Evolutionary conservation across 2,329 filamentous ascomycete genomes (phyloP), one percentile per base, ranked within the genome.

Genomic region (Fusarium sp.): DNA sequence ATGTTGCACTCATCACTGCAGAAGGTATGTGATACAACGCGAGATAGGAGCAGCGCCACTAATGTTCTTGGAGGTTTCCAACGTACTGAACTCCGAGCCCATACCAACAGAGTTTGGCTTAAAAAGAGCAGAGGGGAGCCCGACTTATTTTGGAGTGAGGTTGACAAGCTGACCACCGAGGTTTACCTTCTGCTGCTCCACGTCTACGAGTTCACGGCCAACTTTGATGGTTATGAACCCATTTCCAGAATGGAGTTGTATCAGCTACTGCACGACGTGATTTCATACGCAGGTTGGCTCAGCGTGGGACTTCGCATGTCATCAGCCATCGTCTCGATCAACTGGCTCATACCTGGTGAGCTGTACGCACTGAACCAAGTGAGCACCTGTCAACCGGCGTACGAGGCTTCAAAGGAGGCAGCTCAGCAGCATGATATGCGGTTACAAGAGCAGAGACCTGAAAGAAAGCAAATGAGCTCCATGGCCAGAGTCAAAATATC

Each of bases 401-500:
- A 72, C 52, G 51, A 66, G 45, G n/a, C 39, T 38, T 78, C 76
- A 38, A 66, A 65, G 49, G 44, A 35, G 13, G 59, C 55, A 39
- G 66, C 72, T 20, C 36, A 54, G 28, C 49, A 36, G 14, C 45
- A 73, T 36, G 63, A 72, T 9, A 36, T 66, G 45, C 45, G 57
- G 35, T 13, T 54, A 24, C 24, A 15, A 5, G 49, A 54, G 7
- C 52, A 56, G 17, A 52, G n/a, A 10, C 44, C 60, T 39, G 42
- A 42, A 5, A n/a, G 35, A 2, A 41, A 51, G 11, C 41, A 24
- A 20, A 58, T 67, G 18, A 35, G 49, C 6, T 75, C 61, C 44
- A 35, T 57, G 35, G 73, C 79, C 12, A 77, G 81, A n/a, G 75
- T 82, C 39, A 82, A 82, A 67, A 79, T 83, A n/a, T 77, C 77